These are phyloP conservation scores for Mycena citricolor DNA, from an alignment of 1,284 basidiomycete species.

Conservation along the genomic window DNA sequence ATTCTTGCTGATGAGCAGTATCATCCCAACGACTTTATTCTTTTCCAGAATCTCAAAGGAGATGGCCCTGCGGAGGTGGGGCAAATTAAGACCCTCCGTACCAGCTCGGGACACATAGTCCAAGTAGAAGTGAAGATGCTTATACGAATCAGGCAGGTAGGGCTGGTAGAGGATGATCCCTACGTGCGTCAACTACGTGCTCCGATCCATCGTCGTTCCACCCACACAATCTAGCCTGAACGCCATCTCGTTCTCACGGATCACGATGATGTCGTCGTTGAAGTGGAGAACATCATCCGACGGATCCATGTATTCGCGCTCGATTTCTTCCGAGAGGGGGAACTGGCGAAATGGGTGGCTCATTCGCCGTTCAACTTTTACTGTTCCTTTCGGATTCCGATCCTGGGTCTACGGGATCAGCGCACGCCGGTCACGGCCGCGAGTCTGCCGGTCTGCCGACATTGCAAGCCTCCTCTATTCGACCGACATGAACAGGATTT, in stretches of 20 bases:
- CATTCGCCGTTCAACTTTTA: slow-evolving; percentile 59
- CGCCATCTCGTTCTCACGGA: slow-evolving; percentile 58
- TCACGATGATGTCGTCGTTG: slow-evolving; percentile 35
- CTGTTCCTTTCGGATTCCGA: slow-evolving; percentile 46
- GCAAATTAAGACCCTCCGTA: slow-evolving; percentile 33
- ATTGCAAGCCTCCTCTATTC: too few species aligned
- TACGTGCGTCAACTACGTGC: not conserved
- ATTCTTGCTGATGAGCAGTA: slow-evolving; percentile 11
- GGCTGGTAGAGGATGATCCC: slow-evolving; percentile 34
- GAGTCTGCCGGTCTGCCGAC: slow-evolving; percentile 41
- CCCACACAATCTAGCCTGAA: too few species aligned
- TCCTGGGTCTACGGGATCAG: slow-evolving; percentile 6
- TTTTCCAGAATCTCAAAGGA: slow-evolving; percentile 5
- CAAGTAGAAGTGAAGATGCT: slow-evolving; percentile 27
- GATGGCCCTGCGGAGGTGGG: slow-evolving; percentile 33
- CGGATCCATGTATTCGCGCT: slow-evolving; percentile 48
- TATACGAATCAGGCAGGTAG: slow-evolving; percentile 33
- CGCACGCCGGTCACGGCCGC: not conserved
- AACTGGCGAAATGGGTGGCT: slow-evolving; percentile 42
- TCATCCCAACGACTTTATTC: slow-evolving; percentile 17
- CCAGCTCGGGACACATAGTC: slow-evolving; percentile 5
- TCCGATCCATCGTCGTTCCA: not conserved
- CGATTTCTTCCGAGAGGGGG: slow-evolving; percentile 27
- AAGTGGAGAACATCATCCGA: slow-evolving; percentile 41
- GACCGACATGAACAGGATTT: slow-evolving; percentile 3